Base-by-base conservation (phyloP, 1,284 basidiomycete species). In the Malassezia furfur region DNA sequence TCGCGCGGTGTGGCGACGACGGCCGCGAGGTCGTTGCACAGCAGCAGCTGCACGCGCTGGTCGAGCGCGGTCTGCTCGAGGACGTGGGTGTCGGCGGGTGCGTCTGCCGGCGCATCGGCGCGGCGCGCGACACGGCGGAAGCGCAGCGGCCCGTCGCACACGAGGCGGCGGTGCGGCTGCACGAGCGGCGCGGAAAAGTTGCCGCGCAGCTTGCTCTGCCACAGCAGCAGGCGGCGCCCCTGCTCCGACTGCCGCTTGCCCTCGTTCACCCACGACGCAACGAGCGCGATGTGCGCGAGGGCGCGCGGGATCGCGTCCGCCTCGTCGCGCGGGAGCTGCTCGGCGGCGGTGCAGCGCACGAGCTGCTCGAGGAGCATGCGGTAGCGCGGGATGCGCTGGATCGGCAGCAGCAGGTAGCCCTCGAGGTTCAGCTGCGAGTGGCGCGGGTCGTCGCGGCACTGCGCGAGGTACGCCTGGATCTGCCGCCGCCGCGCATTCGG, bases 401-500 rank as follows among this genome's bases (percentile, higher is more conserved):
- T 86, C 34, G 93, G 93, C 40, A 98, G 82, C 6, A 98, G 80
- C 28, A 98, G 78, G 75, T 98, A 98, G 9, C 86, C 87, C 78
- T 98, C 91, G 62, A 98, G 77, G 72, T 91, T 96, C 60, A 99
- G 81, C 76, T 98, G 94, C n/a, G 87, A 87, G 77, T 98, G 94
- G 37, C 85, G 81, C 3, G 90, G 90, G 51, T 78, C 68, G 1
- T 66, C 61, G 25, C 72, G 68, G 59, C 74, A 76, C 15, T 59
- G 62, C 57, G 71, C 68, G 58, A 76, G 60, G 53, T 73, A 74
- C 9, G 59, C 54, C 46, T 59, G 60, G 54, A 72, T 60, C 46
- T 39, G 36, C 19, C 40, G 43, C 2, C 45, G 43, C 11, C 43
- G 48, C n/a, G 40, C 25, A 12, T 22, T 9, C 7, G 54, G 37